Base-by-base conservation (phyloP, 768 basidiomycete genomes). In the Tylopilus balloui region DNA sequence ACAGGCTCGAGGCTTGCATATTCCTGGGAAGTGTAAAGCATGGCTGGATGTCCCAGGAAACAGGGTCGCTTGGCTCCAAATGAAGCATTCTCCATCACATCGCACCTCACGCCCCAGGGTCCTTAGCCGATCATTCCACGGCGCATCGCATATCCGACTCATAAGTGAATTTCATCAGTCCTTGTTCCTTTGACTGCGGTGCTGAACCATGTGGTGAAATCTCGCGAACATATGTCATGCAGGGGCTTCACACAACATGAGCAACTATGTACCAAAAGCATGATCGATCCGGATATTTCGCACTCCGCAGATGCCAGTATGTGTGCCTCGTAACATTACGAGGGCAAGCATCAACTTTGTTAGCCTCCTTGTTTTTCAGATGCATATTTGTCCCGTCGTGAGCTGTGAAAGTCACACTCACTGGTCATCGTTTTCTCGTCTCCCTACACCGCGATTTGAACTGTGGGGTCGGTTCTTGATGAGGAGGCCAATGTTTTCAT, bases 341-440 rank as follows among this genome's bases (percentile, higher is more conserved):
- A 28, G 1, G n/a, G 15, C 9, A 19, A 8, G 8, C 15, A 39
- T 48, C 36, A 29, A 20, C 23, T 15, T 27, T 31, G 0, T 17
- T 42, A 40, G 37, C 42, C 24, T 8, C 46, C 38, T 51, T 51
- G 39, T 45, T 24, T 29, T 40, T 29, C 32, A 19, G 42, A 42
- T 24, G 25, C 9, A 7, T 32, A 17, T 28, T 9, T 9, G 24
- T n/a, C 19, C 12, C 17, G 17, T 35, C 32, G 31, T 45, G 39
- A 12, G 23, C 13, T 4, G 24, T 20, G 45, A 19, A 34, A 19
- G 36, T 35, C 32, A 13, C 34, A 23, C 15, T 2, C 42, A 11
- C 24, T 23, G 28, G 15, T 10, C 14, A 15, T 27, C 4, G 23
- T n/a, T 32, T 2, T 21, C 12, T 4, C 3, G n/a, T 13, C 6